Evolutionary conservation across 768 basidiomycete genomes (phyloP).

Genomic region (Termitomyces sp.): DNA sequence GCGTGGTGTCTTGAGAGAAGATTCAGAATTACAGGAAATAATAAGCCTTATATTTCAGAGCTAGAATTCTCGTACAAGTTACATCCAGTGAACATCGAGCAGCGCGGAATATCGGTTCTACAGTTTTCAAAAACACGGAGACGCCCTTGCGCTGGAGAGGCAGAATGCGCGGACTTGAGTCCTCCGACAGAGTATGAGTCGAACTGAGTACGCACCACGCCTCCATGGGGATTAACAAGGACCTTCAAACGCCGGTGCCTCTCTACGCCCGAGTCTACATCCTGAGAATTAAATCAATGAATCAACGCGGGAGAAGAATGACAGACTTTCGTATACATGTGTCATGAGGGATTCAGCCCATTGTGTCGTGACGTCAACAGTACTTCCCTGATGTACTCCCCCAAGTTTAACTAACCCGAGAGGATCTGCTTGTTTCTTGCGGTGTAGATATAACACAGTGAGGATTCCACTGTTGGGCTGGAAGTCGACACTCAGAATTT

Average conservation of each 20-base stretch:
- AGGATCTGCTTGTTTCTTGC: constrained; percentile 36
- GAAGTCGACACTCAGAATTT: constrained; percentile 54
- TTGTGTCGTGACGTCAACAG: constrained; percentile 31
- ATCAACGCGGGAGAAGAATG: not conserved
- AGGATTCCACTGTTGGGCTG: constrained; percentile 30
- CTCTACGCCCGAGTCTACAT: constrained; percentile 44
- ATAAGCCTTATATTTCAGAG: not conserved
- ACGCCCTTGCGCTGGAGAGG: constrained; percentile 56
- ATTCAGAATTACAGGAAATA: not conserved
- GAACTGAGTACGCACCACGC: constrained; percentile 46
- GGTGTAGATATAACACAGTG: constrained; percentile 50
- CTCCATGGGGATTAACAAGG: constrained; percentile 78
- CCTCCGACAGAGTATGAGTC: not conserved
- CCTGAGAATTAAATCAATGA: not conserved
- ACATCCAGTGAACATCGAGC: constrained; percentile 64
- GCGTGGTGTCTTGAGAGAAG: constrained; percentile 52
- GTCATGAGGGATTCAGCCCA: constrained; percentile 59
- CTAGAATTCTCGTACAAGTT: constrained; percentile 43
- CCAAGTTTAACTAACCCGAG: constrained; percentile 39
- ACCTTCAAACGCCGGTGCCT: constrained; percentile 58
- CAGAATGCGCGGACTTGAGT: not conserved
- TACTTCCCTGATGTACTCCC: constrained; percentile 36
- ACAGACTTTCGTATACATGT: constrained; percentile 60
- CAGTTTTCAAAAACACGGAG: constrained; percentile 47
- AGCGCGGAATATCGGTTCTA: constrained; percentile 70